Base-by-base conservation (phyloP, 2,329 filamentous ascomycete genomes). In the Cladosporium oxysporum region DNA sequence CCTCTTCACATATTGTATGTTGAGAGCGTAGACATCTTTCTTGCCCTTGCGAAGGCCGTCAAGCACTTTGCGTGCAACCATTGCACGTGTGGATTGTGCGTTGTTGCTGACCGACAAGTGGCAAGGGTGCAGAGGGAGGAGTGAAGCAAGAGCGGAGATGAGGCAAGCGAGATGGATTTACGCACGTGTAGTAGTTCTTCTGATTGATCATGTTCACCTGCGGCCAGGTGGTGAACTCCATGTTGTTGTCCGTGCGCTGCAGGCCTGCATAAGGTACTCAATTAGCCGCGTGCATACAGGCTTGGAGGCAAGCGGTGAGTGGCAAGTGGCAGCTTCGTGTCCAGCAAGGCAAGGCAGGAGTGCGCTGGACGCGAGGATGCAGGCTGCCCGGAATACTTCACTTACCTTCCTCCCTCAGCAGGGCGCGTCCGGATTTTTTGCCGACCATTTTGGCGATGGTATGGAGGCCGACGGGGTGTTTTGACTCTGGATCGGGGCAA, bases 171-270 rank as follows among this genome's bases (percentile, higher is more conserved):
- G 37, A 64, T 49, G 47, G 35, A 33, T 2, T 52, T 58, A 82
- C 88, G 68, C 84, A 95, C 92, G 93, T 97, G 79, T 97, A 97
- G 80, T 99, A 99, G 79, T 99, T 99, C 83, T 99, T 99, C 79
- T 99, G 95, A 77, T 99, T 99, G 80, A 99, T 99, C 74, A 95
- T 92, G 52, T 87, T 85, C 66, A 97, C 89, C 75, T 95, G 90
- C 11, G 95, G 94, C 94, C 95, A 99, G 78, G 86, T 96, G 58
- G 93, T 91, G 76, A 95, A 87, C 76, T 93, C 95, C 90, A 99
- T 94, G 81, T 94, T 93, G 87, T 99, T 99, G 83, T 99, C 95
- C 67, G 95, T 98, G 76, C 94, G 88, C 82, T 96, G 92, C 70
- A 99, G 88, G 71, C 95, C 94, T 97, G 77, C 59, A 60, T 49